These are phyloP conservation scores for Prunus armeniaca DNA, from an alignment of 306 rosid genomes.

Conservation along the genomic window DNA sequence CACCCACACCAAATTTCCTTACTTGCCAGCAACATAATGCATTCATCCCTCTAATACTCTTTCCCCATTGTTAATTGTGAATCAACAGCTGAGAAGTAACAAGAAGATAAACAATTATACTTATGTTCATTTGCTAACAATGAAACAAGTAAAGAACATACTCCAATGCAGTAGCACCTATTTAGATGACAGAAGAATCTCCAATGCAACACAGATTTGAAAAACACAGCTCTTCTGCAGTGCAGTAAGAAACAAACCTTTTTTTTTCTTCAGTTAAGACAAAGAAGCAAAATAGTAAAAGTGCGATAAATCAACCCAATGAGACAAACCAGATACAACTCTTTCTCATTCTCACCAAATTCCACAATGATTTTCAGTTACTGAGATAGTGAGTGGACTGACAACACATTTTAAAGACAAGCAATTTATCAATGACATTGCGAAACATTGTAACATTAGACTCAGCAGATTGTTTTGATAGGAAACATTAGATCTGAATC, in stretches of 20 bases:
- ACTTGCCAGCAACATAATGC: background rate
- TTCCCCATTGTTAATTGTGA: background rate
- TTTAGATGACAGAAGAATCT: background rate
- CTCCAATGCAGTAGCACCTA: background rate
- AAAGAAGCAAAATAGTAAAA: background rate
- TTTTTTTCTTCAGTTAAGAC: background rate
- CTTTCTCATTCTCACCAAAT: background rate
- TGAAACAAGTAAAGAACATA: background rate
- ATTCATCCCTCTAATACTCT: background rate
- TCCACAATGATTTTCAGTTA: background rate
- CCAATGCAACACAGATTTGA: background rate
- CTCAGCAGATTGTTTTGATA: background rate
- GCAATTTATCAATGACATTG: background rate
- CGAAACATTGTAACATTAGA: background rate
- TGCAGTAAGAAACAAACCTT: background rate
- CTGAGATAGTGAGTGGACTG: background rate
- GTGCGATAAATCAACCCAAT: background rate
- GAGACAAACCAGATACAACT: background rate
- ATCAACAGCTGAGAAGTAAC: background rate
- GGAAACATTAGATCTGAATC: constrained; percentile 4
- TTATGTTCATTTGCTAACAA: background rate
- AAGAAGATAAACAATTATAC: background rate
- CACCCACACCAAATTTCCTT: background rate
- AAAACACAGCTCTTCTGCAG: background rate
- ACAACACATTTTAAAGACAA: background rate